Base-by-base conservation (phyloP, 768 basidiomycete genomes). In the Amanita pallidorosea region DNA sequence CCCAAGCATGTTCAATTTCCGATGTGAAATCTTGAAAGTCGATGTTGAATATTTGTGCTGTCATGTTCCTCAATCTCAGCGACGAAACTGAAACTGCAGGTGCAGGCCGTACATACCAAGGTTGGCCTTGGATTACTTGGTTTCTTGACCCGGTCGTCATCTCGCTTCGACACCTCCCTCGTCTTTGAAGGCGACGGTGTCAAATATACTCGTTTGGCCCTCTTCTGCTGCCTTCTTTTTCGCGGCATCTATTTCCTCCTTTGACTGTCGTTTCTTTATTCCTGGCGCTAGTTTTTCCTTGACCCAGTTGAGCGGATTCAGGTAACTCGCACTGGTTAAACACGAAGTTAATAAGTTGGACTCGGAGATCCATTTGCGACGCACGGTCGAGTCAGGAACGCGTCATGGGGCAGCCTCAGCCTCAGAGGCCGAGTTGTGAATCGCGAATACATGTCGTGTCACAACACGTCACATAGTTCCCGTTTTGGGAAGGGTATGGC, bases 1-100 rank as follows among this genome's bases (percentile, higher is more conserved):
- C 7, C 83, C 85, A 37, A 99, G 75, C 71, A 83, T 79, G 65
- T 95, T 94, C 51, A 99, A 73, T 65, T 97, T 99, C 51, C 94
- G 80, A 59, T 85, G 87, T 3, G 92, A 95, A 38, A 93, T 89
- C 67, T 93, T 94, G 74, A 96, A 95, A 63, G 81, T 81, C 15
- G 86, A 82, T 0, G 94, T 97, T 18, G 88, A 90, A 65, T 89
- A 92, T 72, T 90, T 88, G 70, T 95, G 92, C 92, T 96, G 54
- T 36, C 46, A 47, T 41, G 34, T 7, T 15, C 22, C 27, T 46
- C 29, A 37, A 45, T n/a, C 43, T 37, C 8, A 20, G 20, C 34
- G 23, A 45, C 22, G 13, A n/a, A 29, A 41, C n/a, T 17, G 13
- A n/a, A 29, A 41, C n/a, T 17, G 13, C 31, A 45, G 27, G 13